Evolutionary conservation across 1,284 basidiomycete genomes (phyloP).

Genomic region (Kalmanozyma brasiliensis): DNA sequence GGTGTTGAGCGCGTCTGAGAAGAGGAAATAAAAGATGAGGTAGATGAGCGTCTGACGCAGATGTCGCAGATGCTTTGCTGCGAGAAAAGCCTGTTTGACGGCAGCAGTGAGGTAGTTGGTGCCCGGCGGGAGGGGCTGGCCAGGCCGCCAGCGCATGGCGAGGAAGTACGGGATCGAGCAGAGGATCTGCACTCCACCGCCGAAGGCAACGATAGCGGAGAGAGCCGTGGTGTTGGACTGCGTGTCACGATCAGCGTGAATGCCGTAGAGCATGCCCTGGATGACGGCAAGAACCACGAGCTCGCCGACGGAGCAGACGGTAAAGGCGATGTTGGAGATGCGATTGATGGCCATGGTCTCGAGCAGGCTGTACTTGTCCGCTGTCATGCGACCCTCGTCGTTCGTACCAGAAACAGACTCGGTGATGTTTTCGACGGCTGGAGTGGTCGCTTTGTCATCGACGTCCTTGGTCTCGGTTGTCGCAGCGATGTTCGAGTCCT

Average conservation of each 20-base stretch:
- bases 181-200: constrained; percentile 73
- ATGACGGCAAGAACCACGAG: constrained; percentile 79
- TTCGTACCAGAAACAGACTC: not conserved
- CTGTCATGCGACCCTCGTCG: constrained; percentile 47
- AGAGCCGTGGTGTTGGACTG: constrained; percentile 72
- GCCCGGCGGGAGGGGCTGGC: constrained; percentile 74
- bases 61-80: constrained; percentile 22
- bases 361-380: constrained; percentile 77
- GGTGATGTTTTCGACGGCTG: not conserved
- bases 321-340: constrained; percentile 83
- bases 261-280: constrained; percentile 79
- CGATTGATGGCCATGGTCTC: constrained; percentile 84
- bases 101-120: constrained; percentile 76
- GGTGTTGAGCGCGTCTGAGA: constrained; percentile 82
- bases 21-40: constrained; percentile 75
- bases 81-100: constrained; percentile 41
- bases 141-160: constrained; percentile 62
- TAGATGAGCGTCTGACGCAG: constrained; percentile 70
- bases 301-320: constrained; percentile 81
- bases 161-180: constrained; percentile 81
- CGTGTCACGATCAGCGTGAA: constrained; percentile 69
- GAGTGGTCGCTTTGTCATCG: constrained; percentile 22
- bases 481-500: constrained; percentile 6
- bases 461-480: constrained; percentile 1
- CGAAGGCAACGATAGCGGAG: constrained; percentile 16